Evolutionary conservation across 257 asterid species (phyloP), one percentile per base, ranked within the genome.

Genomic region (Parsonsia alboflavescens): DNA sequence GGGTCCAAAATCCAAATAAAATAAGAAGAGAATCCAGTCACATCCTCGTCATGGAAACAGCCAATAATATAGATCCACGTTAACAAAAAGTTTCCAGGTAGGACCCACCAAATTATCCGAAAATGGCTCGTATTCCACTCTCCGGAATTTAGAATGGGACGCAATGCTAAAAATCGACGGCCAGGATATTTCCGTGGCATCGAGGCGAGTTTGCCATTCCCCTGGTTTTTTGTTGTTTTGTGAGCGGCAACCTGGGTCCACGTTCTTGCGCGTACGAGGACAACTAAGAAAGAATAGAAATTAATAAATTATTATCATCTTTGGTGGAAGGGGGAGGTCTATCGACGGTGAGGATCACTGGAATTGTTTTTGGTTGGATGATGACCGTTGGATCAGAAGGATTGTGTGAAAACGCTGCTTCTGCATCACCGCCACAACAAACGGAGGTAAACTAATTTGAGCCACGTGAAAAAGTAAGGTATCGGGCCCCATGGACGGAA

Each of bases 381-480:
- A 10, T 12, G 42, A 28, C 67, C 71, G 74, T 52, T 46, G 68
- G 75, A 45, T 4, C 9, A 21, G 22, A 45, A 45, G 49, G 69
- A 65, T 52, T 52, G 7, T 13, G 33, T 0, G 39, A 24, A 74
- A 26, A 39, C 1, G 59, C 59, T 74, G 63, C 30, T 28, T 68
- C 26, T 8, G 12, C 12, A 72, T 78, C 85, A 82, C 77, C 82
- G 83, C 76, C 86, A 66, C 56, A 49, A 78, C 49, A 41, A 44
- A n/a, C 82, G 84, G 83, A 68, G 28, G 70, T 65, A 49, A 65
- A 39, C 49, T 17, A 65, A 41, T 72, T 72, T 2, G 68, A 49
- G 65, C 33, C 76, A 57, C 15, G 26, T 54, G 61, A 52, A 28
- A 71, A 24, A 1, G 16, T 0, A 0, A 13, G 4, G 68, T 42